A percentile compares a stretch with the other conserved stretches of the same genome.
phyloP scores from a whole-genome alignment of 2,329 filamentous ascomycete genomes.

The Neofusicoccum kwambonambiense region DNA sequence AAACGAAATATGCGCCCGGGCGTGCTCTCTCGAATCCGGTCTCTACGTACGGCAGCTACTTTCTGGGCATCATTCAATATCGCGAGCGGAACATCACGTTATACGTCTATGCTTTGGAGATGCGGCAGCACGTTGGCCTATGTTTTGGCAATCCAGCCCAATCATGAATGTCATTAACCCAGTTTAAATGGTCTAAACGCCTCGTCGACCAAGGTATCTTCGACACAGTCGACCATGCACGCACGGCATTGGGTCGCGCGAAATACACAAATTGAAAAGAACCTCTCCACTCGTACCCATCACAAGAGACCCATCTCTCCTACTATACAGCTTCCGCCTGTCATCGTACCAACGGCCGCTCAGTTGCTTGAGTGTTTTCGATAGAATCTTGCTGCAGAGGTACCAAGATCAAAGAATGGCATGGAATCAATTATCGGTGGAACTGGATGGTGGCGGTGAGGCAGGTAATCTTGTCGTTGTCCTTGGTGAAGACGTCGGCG shows the following conservation, averaged over 20 bases:
- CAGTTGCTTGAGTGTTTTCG: background rate
- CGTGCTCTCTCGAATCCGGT: background rate
- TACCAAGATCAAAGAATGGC: background rate
- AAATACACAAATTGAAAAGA: background rate
- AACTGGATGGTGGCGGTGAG: constrained; percentile 74
- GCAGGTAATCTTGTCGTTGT: constrained; percentile 78
- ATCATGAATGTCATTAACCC: constrained; percentile 11
- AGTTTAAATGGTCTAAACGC: background rate
- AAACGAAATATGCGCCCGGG: background rate
- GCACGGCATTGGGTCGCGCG: background rate
- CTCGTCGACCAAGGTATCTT: constrained; percentile 11
- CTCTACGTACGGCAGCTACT: too few species aligned
- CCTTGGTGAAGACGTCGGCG: constrained; percentile 77
- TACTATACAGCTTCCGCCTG: background rate
- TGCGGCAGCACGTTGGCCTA: too few species aligned
- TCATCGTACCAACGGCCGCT: background rate
- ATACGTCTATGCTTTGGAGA: too few species aligned
- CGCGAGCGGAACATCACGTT: too few species aligned
- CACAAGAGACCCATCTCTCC: background rate
- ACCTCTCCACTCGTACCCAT: background rate
- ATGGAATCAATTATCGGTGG: constrained; percentile 25
- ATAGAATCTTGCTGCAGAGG: background rate
- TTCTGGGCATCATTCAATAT: background rate
- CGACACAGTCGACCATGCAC: constrained; percentile 2
- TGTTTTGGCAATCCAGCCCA: background rate